phyloP scores from a whole-genome alignment of 1,284 basidiomycete genomes.

The Ceratobasidium sp. region DNA sequence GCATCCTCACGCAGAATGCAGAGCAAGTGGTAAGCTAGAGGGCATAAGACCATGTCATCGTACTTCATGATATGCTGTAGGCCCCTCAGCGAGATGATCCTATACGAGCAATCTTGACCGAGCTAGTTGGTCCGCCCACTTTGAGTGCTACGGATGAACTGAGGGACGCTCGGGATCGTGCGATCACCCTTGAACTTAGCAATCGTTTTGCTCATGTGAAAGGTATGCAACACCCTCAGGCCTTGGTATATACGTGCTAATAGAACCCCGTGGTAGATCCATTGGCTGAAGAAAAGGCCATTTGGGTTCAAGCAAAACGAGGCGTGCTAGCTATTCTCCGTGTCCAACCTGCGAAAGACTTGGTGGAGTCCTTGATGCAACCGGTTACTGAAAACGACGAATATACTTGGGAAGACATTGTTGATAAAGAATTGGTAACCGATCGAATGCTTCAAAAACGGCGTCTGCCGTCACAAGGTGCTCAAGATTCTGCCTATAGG shows the following conservation, averaged over 20 bases:
- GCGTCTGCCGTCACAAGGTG: slow-evolving; percentile 75
- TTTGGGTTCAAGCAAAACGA: slow-evolving; percentile 97
- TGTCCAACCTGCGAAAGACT: slow-evolving; percentile 90
- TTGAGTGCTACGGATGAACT: slow-evolving; percentile 77
- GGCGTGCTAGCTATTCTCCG: slow-evolving; percentile 93
- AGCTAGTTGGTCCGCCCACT: slow-evolving; percentile 89
- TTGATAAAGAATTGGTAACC: slow-evolving; percentile 83
- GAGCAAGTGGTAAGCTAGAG: slow-evolving; percentile 64
- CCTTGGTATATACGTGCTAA: slow-evolving; percentile 20
- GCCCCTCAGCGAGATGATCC: slow-evolving; percentile 77
- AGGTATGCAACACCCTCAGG: slow-evolving; percentile 59
- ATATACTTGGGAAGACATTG: slow-evolving; percentile 80
- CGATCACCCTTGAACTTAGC: slow-evolving; percentile 84
- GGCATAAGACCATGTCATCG: slow-evolving; percentile 44
- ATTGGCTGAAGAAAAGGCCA: slow-evolving; percentile 88
- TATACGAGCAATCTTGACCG: slow-evolving; percentile 77
- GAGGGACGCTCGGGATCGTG: slow-evolving; percentile 79
- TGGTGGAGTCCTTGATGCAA: slow-evolving; percentile 87
- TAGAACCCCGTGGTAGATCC: slow-evolving; percentile 64
- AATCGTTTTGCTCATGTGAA: slow-evolving; percentile 83
- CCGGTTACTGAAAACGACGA: slow-evolving; percentile 91
- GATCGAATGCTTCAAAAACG: slow-evolving; percentile 68
- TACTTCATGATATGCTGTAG: slow-evolving; percentile 50
- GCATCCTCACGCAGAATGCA: slow-evolving; percentile 79
- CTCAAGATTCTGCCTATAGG: slow-evolving; percentile 73